These are phyloP conservation scores for Anthracocystis setariae DNA, from an alignment of 1,284 basidiomycete species.

Conservation along the genomic window DNA sequence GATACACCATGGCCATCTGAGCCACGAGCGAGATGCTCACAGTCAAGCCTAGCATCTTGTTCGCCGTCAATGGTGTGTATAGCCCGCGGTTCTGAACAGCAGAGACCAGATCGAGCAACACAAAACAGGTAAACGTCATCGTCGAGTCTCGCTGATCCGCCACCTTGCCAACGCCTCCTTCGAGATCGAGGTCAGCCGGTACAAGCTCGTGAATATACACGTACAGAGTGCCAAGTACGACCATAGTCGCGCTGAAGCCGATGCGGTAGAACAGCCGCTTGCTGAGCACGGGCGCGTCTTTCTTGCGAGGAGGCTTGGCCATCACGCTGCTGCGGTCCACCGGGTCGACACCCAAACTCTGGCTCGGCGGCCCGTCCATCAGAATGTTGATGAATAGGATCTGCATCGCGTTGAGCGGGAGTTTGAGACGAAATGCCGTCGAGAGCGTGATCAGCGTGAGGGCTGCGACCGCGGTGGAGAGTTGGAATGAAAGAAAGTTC, in stretches of 20 bases:
- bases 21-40: slow-evolving; percentile 84
- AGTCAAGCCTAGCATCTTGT: slow-evolving; percentile 88
- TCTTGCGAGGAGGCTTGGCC: slow-evolving; percentile 81
- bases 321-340: slow-evolving; percentile 88
- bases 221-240: slow-evolving; percentile 87
- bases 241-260: slow-evolving; percentile 87
- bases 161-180: slow-evolving; percentile 3
- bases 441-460: slow-evolving; percentile 92
- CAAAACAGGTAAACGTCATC: slow-evolving; percentile 89
- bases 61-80: slow-evolving; percentile 68
- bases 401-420: slow-evolving; percentile 97
- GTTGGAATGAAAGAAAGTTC: slow-evolving; percentile 95
- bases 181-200: slow-evolving; percentile 67
- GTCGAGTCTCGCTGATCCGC: slow-evolving; percentile 49
- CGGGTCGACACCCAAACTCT: slow-evolving; percentile 95
- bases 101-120: slow-evolving; percentile 93
- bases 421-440: slow-evolving; percentile 85
- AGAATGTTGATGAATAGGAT: slow-evolving; percentile 98
- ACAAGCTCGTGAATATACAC: slow-evolving; percentile 77
- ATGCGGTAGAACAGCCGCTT: slow-evolving; percentile 80
- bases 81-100: slow-evolving; percentile 89
- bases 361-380: slow-evolving; percentile 98
- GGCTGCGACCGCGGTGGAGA: slow-evolving; percentile 94
- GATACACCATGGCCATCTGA: slow-evolving; percentile 86
- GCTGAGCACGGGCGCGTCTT: slow-evolving; percentile 87